Base-by-base conservation (phyloP, 805 yeast genomes). In the Nakazawaea populi region DNA sequence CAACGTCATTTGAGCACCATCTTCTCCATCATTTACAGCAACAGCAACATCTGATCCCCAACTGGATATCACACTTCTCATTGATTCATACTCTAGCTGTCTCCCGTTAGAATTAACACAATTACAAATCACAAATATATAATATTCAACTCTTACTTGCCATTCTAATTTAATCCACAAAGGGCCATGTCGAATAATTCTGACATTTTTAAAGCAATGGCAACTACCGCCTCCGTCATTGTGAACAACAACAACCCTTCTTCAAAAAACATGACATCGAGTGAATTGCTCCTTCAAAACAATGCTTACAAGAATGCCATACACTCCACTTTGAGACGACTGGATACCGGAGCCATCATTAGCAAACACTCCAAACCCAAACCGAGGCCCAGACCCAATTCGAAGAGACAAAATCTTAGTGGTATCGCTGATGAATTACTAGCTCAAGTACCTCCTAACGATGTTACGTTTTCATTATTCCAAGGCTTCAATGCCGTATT, bases 401-500 rank as follows among this genome's bases (percentile, higher is more conserved):
- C 44, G 37, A 51, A 42, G 31, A 49, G 55, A 29, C 54, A 46
- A 4, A 41, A 54, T 31, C 66, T 80, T 49, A 71, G 78, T 32
- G 67, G 74, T 47, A 69, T 85, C n/a, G 77, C 87, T 14, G 87
- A 82, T 56, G 87, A 83, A 36, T 58, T 85, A 55, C 68, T 87
- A 35, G 61, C 66, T 6, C 80, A 82, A 47, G 65, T 83, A 14
- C 87, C 88, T 14, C 35, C 43, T 30, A 55, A 46, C 32, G 56
- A 52, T 5, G 60, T 60, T 14, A 58, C 62, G 8, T 79, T 78
- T 55, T 79, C 89, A 3, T 65, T 86, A 27, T 83, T 77, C 58
- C 91, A 85, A 63, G 90, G 91, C 1, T 83, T 86, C 60, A 73
- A 74, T 58, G 87, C 89, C 4, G 70, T 79, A 0, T 61, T 75